These are phyloP conservation scores for Trametes elegans DNA, from an alignment of 768 basidiomycete genomes.

Conservation along the genomic window DNA sequence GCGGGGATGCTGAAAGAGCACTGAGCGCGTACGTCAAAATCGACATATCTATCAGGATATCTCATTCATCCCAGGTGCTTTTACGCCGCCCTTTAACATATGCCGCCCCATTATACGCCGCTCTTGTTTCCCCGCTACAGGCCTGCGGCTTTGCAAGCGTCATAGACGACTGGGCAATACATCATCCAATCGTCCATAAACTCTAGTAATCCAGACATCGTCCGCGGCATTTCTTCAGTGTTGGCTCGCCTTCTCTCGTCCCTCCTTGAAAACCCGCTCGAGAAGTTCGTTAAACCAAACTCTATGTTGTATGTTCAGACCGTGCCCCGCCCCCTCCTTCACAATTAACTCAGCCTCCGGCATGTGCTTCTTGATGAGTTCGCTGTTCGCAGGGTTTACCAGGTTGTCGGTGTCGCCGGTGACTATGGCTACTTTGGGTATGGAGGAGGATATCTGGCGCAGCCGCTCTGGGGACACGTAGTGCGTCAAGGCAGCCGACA, in stretches of 20 bases:
- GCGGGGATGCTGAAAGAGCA: slow-evolving; percentile 36
- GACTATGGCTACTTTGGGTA: slow-evolving; percentile 67
- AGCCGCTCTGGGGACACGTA: slow-evolving; percentile 40
- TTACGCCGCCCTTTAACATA: neutral
- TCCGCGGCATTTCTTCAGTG: neutral
- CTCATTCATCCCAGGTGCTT: neutral
- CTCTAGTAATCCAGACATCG: neutral
- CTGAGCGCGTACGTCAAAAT: slow-evolving; percentile 16
- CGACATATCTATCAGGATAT: neutral
- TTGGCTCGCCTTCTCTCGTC: slow-evolving; percentile 25
- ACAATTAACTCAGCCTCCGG: slow-evolving; percentile 49
- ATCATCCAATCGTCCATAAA: neutral
- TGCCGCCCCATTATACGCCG: no score
- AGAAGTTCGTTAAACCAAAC: slow-evolving; percentile 54
- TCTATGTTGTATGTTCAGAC: slow-evolving; percentile 47
- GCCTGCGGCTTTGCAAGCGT: neutral
- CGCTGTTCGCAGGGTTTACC: slow-evolving; percentile 50
- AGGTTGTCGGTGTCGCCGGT: slow-evolving; percentile 68
- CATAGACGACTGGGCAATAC: neutral
- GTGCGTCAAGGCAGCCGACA: slow-evolving; percentile 67
- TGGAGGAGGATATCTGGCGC: slow-evolving; percentile 38
- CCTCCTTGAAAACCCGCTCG: slow-evolving; percentile 56
- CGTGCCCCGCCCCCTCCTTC: slow-evolving; percentile 68
- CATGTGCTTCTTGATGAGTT: slow-evolving; percentile 55
- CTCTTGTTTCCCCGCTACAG: no score